Percentiles rank a stretch among this genome's conserved stretches.
Evolutionary conservation across 2,329 filamentous ascomycete species (phyloP).

Genomic region (Didymellaceae sp.): DNA sequence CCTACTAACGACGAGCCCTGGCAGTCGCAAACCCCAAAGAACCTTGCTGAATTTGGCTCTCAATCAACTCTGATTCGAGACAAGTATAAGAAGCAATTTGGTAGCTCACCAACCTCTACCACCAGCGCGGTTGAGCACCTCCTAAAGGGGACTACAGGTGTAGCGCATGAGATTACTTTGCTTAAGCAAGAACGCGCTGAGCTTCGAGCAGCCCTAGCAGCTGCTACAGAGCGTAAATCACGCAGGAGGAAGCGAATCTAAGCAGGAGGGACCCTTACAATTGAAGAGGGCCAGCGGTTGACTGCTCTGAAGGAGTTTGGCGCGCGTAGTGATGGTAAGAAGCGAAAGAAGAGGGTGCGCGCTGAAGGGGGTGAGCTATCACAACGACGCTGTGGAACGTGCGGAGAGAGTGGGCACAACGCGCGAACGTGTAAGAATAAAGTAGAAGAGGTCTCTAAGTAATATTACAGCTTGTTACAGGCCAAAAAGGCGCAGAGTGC

Average conservation of each 20-base stretch:
- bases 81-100: neutral
- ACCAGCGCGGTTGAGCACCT: neutral
- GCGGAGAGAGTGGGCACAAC: neutral
- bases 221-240: neutral
- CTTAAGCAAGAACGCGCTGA: neutral
- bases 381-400: neutral
- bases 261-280: no score
- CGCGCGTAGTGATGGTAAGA: neutral
- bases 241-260: no score
- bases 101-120: neutral
- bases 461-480: neutral
- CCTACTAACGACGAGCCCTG: constrained; percentile 13
- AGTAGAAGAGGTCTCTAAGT: neutral
- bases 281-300: no score
- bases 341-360: neutral
- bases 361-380: neutral
- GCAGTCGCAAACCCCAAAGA: constrained; percentile 25
- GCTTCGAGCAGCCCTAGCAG: neutral
- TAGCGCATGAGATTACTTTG: neutral
- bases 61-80: constrained; percentile 17
- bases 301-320: neutral
- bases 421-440: neutral
- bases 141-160: neutral
- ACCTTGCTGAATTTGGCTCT: constrained; percentile 18
- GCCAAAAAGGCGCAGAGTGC: neutral